Conservation (phyloP, 148 eudicot species). For the Selenicereus undatus region DNA sequence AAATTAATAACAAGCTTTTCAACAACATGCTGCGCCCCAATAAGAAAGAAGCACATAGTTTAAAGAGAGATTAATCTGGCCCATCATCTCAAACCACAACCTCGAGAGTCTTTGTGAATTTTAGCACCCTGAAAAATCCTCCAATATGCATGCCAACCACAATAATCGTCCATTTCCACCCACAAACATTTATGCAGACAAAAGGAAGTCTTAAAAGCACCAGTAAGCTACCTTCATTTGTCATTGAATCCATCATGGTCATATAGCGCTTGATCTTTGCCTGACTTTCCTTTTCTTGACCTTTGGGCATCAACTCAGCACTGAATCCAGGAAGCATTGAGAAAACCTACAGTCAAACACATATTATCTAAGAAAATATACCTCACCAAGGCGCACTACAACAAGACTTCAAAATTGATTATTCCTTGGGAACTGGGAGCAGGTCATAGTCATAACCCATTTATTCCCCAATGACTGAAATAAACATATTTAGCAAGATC, state of each 20-base stretch:
- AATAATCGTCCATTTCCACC: too few species aligned
- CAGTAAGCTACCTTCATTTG: conserved; percentile 46
- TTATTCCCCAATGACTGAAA: background rate
- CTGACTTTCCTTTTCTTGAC: conserved; percentile 67
- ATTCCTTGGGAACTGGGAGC: background rate
- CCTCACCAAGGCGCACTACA: background rate
- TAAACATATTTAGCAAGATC: background rate
- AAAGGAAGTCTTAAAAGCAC: background rate
- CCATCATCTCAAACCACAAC: background rate
- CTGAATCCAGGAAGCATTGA: conserved; percentile 89
- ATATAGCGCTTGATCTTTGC: conserved; percentile 16
- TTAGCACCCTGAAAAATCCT: background rate
- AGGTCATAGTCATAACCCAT: background rate
- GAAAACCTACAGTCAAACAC: conserved; percentile 48
- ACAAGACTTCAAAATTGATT: background rate
- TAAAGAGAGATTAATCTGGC: too few species aligned
- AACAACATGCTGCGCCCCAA: too few species aligned
- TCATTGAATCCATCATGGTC: conserved; percentile 23
- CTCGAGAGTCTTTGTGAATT: background rate
- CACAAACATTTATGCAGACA: background rate
- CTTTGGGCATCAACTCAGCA: conserved; percentile 82
- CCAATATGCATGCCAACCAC: background rate
- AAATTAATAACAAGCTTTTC: too few species aligned
- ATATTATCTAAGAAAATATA: background rate
- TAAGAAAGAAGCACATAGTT: too few species aligned